Percentiles rank a stretch among this genome's conserved stretches.
phyloP scores from a whole-genome alignment of 2,329 filamentous ascomycete species.

The Orbilia brochopaga region DNA sequence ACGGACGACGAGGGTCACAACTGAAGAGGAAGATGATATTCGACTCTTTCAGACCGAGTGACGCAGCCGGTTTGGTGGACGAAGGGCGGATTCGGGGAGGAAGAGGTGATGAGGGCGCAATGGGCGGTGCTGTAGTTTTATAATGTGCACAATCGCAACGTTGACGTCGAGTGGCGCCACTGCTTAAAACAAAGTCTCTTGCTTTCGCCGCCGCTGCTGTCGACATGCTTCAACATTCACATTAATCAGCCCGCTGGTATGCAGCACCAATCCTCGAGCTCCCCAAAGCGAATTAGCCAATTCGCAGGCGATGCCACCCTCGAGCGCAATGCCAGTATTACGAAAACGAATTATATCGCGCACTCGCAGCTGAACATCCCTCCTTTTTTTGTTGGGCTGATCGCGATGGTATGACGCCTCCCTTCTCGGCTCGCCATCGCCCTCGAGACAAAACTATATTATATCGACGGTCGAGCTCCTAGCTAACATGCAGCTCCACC shows the following conservation, averaged over 20 bases:
- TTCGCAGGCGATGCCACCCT: slow-evolving; percentile 3
- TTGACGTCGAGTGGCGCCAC: neutral
- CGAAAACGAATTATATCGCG: slow-evolving; percentile 28
- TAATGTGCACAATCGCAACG: neutral
- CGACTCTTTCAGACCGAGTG: slow-evolving; percentile 33
- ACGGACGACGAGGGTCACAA: neutral
- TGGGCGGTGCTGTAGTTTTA: slow-evolving; percentile 13
- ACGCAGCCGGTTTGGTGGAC: neutral
- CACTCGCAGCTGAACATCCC: slow-evolving; percentile 46
- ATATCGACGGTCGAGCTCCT: slow-evolving; percentile 2
- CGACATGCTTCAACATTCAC: slow-evolving; percentile 2
- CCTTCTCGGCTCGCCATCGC: slow-evolving; percentile 7
- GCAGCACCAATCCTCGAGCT: slow-evolving; percentile 35
- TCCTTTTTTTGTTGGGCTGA: slow-evolving; percentile 48
- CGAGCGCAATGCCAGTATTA: slow-evolving; percentile 26
- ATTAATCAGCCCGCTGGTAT: neutral
- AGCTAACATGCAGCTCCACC: neutral
- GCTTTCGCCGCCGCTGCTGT: neutral
- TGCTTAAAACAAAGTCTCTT: slow-evolving; percentile 10
- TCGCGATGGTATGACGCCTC: slow-evolving; percentile 49
- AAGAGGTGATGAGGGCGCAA: neutral
- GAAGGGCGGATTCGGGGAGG: neutral
- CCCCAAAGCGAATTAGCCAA: slow-evolving; percentile 1
- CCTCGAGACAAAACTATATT: slow-evolving; percentile 2
- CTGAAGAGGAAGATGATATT: slow-evolving; percentile 47